Conservation (phyloP, 2,329 filamentous ascomycete genomes). For the Chaetomiaceae sp. region DNA sequence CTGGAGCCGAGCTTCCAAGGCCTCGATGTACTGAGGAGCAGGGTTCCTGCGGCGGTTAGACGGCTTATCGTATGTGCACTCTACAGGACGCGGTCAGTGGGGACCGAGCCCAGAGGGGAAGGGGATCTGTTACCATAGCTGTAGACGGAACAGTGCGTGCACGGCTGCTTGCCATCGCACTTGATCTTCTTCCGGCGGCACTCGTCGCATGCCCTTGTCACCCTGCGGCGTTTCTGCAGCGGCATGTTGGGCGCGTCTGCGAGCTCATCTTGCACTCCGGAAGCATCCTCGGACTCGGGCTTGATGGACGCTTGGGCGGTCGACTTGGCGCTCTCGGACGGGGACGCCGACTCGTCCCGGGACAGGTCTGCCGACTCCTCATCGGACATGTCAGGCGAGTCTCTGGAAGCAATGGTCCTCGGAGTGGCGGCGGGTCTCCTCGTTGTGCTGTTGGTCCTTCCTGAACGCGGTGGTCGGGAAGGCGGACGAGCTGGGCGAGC, state of each 20-base stretch:
- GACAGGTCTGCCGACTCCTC: constrained; percentile 36
- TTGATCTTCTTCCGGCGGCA: constrained; percentile 85
- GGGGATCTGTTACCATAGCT: constrained; percentile 70
- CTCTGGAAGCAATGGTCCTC: constrained; percentile 24
- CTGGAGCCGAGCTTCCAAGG: constrained; percentile 75
- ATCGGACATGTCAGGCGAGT: constrained; percentile 41
- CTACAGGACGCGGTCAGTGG: constrained; percentile 43
- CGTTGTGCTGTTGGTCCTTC: constrained; percentile 18
- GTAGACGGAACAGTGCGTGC: constrained; percentile 95
- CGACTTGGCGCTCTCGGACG: constrained; percentile 42
- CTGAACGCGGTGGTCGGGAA: constrained; percentile 21
- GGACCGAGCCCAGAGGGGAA: not conserved
- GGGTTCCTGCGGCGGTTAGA: constrained; percentile 88
- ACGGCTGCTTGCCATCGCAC: constrained; percentile 81
- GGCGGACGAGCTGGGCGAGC: constrained; percentile 21
- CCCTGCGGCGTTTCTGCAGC: constrained; percentile 70
- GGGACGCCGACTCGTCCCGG: constrained; percentile 31
- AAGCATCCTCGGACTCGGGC: constrained; percentile 37
- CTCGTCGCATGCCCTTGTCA: constrained; percentile 77
- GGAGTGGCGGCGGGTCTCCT: constrained; percentile 18
- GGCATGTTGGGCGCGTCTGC: constrained; percentile 43
- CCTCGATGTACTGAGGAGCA: constrained; percentile 88
- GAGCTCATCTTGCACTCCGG: constrained; percentile 16
- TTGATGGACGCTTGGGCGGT: constrained; percentile 27
- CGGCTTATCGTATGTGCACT: constrained; percentile 93